Evolutionary conservation across 768 basidiomycete species (phyloP), one percentile per base, ranked within the genome.

Genomic region (Phylloporus scabripes): DNA sequence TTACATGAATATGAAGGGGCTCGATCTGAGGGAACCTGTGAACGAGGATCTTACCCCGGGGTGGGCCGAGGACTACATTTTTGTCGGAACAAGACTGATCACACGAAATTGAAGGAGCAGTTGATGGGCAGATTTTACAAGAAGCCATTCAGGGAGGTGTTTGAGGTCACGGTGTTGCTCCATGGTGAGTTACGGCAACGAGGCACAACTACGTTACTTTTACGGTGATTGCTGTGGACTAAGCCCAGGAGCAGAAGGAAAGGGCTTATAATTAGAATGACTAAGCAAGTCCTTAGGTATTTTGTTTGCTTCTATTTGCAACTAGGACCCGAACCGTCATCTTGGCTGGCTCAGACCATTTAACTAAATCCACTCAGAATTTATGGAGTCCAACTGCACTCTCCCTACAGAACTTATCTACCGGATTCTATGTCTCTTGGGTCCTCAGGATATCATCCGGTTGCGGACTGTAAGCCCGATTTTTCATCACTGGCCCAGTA

Each of bases 201-300:
- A 56, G 24, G 28, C 46, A 1, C 31, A 48, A 11, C 8, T 53
- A 40, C 29, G 12, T 0, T 54, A 8, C 39, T 54, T 54, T 46
- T 54, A 58, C 54, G 52, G 32, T 58, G 42, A 20, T 54, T 9
- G 41, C 49, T 5, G 36, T 54, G 15, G n/a, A n/a, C n/a, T n/a
- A 47, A 31, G 33, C 37, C 49, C n/a, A n/a, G n/a, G n/a, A 0
- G 49, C 49, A 0, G 52, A n/a, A n/a, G n/a, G n/a, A n/a, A n/a
- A n/a, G n/a, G n/a, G n/a, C n/a, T n/a, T n/a, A n/a, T n/a, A n/a
- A n/a, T n/a, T n/a, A n/a, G n/a, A n/a, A n/a, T n/a, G n/a, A n/a
- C n/a, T n/a, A n/a, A n/a, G n/a, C n/a, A n/a, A n/a, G n/a, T n/a
- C n/a, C n/a, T 23, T 23, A 23, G 2, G 21, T 5, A 23, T 23